Conservation (phyloP, 192 early-diverging fungal species). For the Funneliformis mosseae region DNA sequence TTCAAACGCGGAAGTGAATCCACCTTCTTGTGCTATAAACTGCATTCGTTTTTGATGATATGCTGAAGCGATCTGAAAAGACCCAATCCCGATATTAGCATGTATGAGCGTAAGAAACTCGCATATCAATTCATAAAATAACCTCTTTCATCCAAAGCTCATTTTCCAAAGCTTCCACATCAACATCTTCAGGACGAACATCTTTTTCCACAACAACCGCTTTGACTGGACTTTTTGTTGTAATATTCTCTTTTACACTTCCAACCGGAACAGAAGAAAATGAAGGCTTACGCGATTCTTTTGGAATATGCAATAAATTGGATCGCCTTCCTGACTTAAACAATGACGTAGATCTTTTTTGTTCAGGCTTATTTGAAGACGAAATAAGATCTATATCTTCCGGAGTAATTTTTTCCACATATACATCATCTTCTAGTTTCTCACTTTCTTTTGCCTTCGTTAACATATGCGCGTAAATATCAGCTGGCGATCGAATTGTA, state of each 20-base stretch:
- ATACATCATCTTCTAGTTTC: background rate
- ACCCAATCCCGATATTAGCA: background rate
- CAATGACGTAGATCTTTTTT: background rate
- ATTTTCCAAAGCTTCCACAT: conserved; percentile 15
- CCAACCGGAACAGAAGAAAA: background rate
- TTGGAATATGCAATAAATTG: background rate
- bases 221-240: background rate
- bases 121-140: background rate
- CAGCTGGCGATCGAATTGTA: conserved; percentile 36
- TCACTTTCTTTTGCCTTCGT: background rate
- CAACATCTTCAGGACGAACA: background rate
- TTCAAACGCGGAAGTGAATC: background rate
- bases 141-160: conserved; percentile 26
- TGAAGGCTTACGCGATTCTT: background rate
- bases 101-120: too few species aligned
- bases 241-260: background rate
- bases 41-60: conserved; percentile 20
- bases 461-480: background rate
- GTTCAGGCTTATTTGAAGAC: background rate
- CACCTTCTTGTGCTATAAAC: conserved; percentile 20
- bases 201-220: background rate
- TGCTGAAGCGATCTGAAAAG: conserved; percentile 11
- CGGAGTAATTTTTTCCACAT: background rate
- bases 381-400: background rate
- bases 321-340: background rate